Evolutionary conservation across 208 protist genomes (phyloP).

Genomic region (Naegleria gruberi): DNA sequence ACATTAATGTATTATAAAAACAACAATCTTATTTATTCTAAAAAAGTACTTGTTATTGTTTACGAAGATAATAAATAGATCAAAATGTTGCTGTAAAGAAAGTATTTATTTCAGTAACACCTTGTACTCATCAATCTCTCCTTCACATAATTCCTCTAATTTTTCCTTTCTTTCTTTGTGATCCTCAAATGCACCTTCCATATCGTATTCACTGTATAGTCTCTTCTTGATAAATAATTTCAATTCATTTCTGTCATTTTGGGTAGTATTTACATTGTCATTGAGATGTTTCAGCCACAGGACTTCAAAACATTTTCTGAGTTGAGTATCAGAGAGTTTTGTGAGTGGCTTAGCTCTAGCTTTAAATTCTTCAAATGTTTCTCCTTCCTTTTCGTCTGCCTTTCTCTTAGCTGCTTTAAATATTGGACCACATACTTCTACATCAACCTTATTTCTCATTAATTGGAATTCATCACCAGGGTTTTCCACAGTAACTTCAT

Average conservation of each 20-base stretch:
- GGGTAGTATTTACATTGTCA: background rate
- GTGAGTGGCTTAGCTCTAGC: background rate
- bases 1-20: too few relatives aligned
- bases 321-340: background rate
- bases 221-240: background rate
- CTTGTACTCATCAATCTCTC: background rate
- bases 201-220: background rate
- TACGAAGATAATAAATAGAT: too few relatives aligned
- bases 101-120: background rate
- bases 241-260: background rate
- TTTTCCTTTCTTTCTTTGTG: background rate
- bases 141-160: background rate
- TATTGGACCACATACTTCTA: background rate
- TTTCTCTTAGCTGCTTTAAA: background rate
- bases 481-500: background rate
- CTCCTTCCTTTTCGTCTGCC: background rate
- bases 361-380: background rate
- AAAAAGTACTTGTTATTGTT: too few relatives aligned
- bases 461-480: background rate
- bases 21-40: too few relatives aligned
- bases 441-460: background rate
- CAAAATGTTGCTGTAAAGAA: too few relatives aligned
- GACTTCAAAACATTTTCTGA: background rate
- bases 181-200: background rate
- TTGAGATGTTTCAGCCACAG: background rate